Base-by-base conservation (phyloP, 1,284 basidiomycete genomes). In the Fomitopsis betulina region DNA sequence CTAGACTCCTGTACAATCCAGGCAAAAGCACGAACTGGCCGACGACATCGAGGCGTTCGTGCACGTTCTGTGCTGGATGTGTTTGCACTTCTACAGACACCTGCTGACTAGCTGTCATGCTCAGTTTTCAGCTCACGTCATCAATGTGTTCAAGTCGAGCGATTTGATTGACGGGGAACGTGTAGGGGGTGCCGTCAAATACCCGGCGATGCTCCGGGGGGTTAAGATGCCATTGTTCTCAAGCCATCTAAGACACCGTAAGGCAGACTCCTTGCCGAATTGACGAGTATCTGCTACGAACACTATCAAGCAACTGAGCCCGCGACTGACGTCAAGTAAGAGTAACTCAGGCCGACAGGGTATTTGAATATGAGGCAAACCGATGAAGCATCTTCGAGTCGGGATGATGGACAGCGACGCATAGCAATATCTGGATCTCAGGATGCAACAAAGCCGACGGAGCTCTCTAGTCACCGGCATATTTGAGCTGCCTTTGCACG, bases 31-130 rank as follows among this genome's bases (percentile, higher is more conserved):
- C 21, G 51, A 42, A 37, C 12, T 61, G 0, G 43, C 60, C 4
- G 60, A 61, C n/a, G 60, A 61, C 43, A 3, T 61, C 7, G 60
- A 61, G 32, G 54, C 57, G 15, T 58, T 58, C 27, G 30, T 56
- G 19, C 60, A 61, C n/a, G 23, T 58, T 3, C 12, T 56, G 12
- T 39, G 53, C 39, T 56, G 57, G 57, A 51, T 58, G 30, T 19
- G 42, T 4, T 35, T 61, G 8, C 23, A 27, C 9, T 54, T 27
- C 27, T 15, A 40, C 27, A 12, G 25, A 19, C n/a, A n/a, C n/a
- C n/a, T n/a, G n/a, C n/a, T n/a, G n/a, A 45, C 25, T 4, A 12
- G 32, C 32, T 12, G 5, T 5, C 32, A 33, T 12, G 32, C 5
- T 33, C 32, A 33, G 12, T 12, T 33, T 12, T 12, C 6, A 5